Evolutionary conservation across 148 eudicot genomes (phyloP).

Genomic region (Amaranthus hypochondriacus): DNA sequence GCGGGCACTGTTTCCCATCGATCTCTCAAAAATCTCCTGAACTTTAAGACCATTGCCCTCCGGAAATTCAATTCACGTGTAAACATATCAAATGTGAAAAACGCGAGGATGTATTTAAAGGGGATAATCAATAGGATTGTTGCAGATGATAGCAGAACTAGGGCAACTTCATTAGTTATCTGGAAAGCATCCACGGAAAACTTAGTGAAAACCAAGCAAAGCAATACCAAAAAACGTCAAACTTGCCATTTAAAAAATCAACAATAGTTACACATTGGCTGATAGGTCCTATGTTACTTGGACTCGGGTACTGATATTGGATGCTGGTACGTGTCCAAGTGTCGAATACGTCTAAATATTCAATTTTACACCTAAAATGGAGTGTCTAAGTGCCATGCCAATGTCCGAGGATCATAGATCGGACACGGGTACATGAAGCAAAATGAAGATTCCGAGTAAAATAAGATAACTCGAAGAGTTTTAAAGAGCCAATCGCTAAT

Average conservation of each 20-base stretch:
- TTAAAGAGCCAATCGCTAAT: neutral
- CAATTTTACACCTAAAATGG: no score
- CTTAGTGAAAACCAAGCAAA: neutral
- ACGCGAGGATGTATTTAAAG: constrained; percentile 65
- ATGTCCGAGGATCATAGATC: no score
- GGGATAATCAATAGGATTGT: constrained; percentile 61
- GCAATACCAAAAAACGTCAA: neutral
- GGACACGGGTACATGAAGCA: no score
- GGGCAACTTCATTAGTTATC: constrained; percentile 78
- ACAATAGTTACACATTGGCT: neutral
- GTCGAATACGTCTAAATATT: no score
- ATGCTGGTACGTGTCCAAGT: no score
- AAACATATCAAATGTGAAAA: constrained; percentile 64
- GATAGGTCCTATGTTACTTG: no score
- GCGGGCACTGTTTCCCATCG: constrained; percentile 92
- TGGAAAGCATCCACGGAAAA: constrained; percentile 27
- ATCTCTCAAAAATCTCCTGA: constrained; percentile 64
- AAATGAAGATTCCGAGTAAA: no score
- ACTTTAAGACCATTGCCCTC: constrained; percentile 55
- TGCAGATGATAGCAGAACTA: constrained; percentile 59
- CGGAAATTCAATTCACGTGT: constrained; percentile 77
- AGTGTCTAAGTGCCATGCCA: no score
- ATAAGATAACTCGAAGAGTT: neutral
- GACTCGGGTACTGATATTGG: no score
- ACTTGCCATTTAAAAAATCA: neutral